phyloP scores from a whole-genome alignment of 1,284 basidiomycete genomes.

The Cutaneotrichosporon daszewskae region DNA sequence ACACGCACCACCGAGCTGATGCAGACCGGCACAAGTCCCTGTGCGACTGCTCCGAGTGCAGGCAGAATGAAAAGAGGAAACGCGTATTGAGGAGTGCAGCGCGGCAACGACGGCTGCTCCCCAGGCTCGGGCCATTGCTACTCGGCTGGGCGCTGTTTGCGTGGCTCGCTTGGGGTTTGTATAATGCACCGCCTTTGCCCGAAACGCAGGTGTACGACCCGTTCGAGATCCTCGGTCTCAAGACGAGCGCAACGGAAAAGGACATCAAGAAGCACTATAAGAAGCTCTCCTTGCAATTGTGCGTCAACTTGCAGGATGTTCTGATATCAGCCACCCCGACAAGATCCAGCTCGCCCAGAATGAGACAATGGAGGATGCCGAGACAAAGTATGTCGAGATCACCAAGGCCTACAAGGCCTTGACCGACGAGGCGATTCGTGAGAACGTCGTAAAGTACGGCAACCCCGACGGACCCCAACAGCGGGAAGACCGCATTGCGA shows the following conservation, averaged over 20 bases:
- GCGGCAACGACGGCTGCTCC: slow-evolving; percentile 9
- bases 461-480: slow-evolving; percentile 97
- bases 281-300: slow-evolving; percentile 85
- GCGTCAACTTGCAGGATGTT: slow-evolving; percentile 35
- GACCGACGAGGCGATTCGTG: slow-evolving; percentile 87
- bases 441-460: slow-evolving; percentile 86
- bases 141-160: slow-evolving; percentile 71
- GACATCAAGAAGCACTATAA: slow-evolving; percentile 97
- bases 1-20: background rate
- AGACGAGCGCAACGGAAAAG: slow-evolving; percentile 66
- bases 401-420: slow-evolving; percentile 99
- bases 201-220: slow-evolving; percentile 83
- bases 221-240: slow-evolving; percentile 86
- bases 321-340: slow-evolving; percentile 76
- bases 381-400: slow-evolving; percentile 81
- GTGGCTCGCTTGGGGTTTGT: slow-evolving; percentile 62
- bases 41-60: slow-evolving; percentile 33
- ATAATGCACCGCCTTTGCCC: slow-evolving; percentile 52
- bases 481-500: slow-evolving; percentile 89
- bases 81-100: slow-evolving; percentile 46
- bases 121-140: slow-evolving; percentile 57
- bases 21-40: slow-evolving; percentile 22
- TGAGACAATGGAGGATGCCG: slow-evolving; percentile 83
- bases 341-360: slow-evolving; percentile 81
- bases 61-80: slow-evolving; percentile 13